These are phyloP conservation scores for Hypoxylon sp. DNA, from an alignment of 2,329 filamentous ascomycete genomes.

Conservation along the genomic window DNA sequence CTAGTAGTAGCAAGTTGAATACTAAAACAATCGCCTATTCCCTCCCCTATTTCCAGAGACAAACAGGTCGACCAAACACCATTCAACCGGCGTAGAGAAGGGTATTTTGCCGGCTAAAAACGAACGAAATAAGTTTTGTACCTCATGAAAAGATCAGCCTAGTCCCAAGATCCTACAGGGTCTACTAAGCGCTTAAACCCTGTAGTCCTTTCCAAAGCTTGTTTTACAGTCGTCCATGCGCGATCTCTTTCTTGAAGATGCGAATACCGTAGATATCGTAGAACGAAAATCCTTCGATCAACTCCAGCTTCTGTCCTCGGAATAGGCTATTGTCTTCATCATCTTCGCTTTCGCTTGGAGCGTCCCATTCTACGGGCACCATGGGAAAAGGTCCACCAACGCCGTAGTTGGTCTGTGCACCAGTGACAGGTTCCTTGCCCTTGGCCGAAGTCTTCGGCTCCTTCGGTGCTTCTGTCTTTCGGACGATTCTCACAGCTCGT, in stretches of 20 bases:
- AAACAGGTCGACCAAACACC: constrained; percentile 6
- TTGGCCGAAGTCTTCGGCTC: constrained; percentile 54
- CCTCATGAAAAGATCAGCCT: neutral
- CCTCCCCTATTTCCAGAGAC: neutral
- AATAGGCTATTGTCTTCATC: constrained; percentile 49
- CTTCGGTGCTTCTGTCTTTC: constrained; percentile 55
- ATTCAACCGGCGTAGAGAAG: constrained; percentile 8
- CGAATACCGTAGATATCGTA: constrained; percentile 64
- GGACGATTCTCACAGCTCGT: constrained; percentile 64
- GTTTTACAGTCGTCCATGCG: constrained; percentile 60
- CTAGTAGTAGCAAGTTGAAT: neutral
- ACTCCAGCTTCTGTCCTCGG: constrained; percentile 55
- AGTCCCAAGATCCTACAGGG: neutral
- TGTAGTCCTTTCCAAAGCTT: neutral
- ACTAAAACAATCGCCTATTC: neutral
- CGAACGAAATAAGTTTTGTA: constrained; percentile 7
- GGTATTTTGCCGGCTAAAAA: constrained; percentile 29
- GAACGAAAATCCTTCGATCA: constrained; percentile 59
- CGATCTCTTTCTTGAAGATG: constrained; percentile 72
- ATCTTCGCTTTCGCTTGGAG: constrained; percentile 56
- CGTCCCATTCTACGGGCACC: constrained; percentile 51
- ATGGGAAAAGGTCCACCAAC: constrained; percentile 48
- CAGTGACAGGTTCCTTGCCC: constrained; percentile 50
- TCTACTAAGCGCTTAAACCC: neutral
- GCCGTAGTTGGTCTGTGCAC: constrained; percentile 13